Evolutionary conservation across 345 rosid genomes (phyloP).

Genomic region (Gossypium longicalyx): DNA sequence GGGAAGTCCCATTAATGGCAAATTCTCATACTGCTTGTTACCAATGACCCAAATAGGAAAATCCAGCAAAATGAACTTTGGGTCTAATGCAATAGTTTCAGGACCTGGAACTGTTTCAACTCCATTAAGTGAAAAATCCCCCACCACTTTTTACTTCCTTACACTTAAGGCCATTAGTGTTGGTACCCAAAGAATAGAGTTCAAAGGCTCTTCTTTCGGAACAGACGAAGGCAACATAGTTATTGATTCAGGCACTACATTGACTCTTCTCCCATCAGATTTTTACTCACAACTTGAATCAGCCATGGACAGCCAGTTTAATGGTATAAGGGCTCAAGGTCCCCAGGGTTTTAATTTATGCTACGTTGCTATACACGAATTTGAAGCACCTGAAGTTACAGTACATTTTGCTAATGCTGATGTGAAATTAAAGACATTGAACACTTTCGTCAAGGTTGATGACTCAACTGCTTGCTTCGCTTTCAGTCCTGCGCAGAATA

Average conservation of each 20-base stretch:
- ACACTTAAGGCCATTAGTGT: constrained; percentile 46
- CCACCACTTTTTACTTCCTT: constrained; percentile 38
- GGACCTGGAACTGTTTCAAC: constrained; percentile 37
- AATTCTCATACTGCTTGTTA: constrained; percentile 62
- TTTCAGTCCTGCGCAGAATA: neutral
- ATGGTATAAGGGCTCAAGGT: constrained; percentile 19
- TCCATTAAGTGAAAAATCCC: constrained; percentile 33
- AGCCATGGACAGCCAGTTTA: constrained; percentile 18
- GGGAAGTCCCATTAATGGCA: constrained; percentile 32
- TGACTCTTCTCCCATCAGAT: constrained; percentile 32
- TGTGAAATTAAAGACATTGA: constrained; percentile 28
- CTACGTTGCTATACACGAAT: constrained; percentile 17
- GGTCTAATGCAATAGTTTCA: constrained; percentile 40
- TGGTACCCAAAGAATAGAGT: constrained; percentile 25
- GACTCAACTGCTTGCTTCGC: constrained; percentile 35
- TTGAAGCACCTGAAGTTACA: constrained; percentile 30
- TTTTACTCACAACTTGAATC: constrained; percentile 24
- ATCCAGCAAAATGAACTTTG: constrained; percentile 51
- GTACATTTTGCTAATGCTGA: constrained; percentile 42
- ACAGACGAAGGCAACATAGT: constrained; percentile 41
- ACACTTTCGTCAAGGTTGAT: constrained; percentile 32
- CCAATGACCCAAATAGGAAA: constrained; percentile 25
- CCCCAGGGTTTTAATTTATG: constrained; percentile 33
- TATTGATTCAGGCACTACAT: constrained; percentile 62
- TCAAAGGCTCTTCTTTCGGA: constrained; percentile 25